These are phyloP conservation scores for Hypericum perforatum DNA, from an alignment of 345 rosid genomes.

Conservation along the genomic window DNA sequence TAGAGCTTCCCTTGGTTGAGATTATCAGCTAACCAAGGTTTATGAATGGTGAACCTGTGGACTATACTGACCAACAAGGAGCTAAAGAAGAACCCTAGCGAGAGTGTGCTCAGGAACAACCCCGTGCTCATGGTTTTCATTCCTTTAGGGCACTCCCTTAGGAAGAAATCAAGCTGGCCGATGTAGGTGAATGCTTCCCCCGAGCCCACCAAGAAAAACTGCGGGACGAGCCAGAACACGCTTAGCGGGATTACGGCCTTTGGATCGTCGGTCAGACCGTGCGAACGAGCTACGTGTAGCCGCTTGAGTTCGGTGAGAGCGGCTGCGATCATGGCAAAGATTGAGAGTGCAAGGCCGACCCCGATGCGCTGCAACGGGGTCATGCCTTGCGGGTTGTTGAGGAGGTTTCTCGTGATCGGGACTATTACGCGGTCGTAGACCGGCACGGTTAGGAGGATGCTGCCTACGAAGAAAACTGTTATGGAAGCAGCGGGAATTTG, in stretches of 20 bases:
- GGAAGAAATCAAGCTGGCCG: conserved; percentile 23
- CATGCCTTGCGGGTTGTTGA: conserved; percentile 20
- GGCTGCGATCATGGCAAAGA: conserved; percentile 22
- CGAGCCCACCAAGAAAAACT: conserved; percentile 9
- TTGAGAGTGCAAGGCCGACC: conserved; percentile 17
- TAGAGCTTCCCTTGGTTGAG: conserved; percentile 13
- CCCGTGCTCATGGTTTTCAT: conserved; percentile 18
- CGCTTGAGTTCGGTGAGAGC: conserved; percentile 24
- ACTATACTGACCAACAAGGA: conserved; percentile 6
- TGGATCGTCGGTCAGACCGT: conserved; percentile 4
- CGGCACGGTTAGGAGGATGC: conserved; percentile 16
- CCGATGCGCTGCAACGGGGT: conserved; percentile 27
- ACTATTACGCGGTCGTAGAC: conserved; percentile 20
- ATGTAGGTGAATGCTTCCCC: conserved; percentile 11
- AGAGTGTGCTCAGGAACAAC: conserved; percentile 12
- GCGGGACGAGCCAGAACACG: conserved; percentile 14
- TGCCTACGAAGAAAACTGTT: conserved; percentile 20
- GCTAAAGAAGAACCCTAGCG: conserved; percentile 11
- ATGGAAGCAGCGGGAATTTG: conserved; percentile 24
- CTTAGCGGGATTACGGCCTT: conserved; percentile 14
- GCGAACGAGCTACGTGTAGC: conserved; percentile 6
- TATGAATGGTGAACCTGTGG: neutral
- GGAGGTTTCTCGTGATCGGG: conserved; percentile 15
- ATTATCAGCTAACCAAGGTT: conserved; percentile 10
- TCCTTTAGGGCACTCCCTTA: conserved; percentile 10